Percentiles rank a stretch among this genome's conserved stretches.
Conservation (phyloP, 2,329 filamentous ascomycete genomes). For the Fusarium sp. region DNA sequence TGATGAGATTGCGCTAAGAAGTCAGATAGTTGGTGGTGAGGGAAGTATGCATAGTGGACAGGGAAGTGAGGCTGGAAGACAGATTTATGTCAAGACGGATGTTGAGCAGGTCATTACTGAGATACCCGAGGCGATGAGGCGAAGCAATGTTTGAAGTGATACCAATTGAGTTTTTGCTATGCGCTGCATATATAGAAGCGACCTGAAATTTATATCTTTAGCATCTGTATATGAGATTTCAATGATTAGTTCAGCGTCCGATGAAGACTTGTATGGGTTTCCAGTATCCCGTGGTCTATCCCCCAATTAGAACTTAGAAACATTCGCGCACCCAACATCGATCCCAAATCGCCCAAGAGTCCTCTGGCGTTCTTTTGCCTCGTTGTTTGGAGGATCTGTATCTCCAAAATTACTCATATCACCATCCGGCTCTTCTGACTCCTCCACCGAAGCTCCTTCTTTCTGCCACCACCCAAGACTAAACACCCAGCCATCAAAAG, state of each 20-base stretch:
- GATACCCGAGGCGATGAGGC: background rate
- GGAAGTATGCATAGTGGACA: constrained; percentile 2
- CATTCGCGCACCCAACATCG: background rate
- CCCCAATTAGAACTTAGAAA: background rate
- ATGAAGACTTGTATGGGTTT: background rate
- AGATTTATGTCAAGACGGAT: constrained; percentile 18
- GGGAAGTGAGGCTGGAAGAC: background rate
- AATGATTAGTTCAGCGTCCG: background rate
- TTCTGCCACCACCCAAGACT: background rate
- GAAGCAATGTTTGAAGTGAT: background rate
- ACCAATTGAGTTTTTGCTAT: background rate
- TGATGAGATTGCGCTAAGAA: constrained; percentile 13
- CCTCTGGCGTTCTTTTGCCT: accelerated
- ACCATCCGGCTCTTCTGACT: background rate
- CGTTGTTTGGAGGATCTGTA: accelerated
- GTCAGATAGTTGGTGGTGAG: background rate
- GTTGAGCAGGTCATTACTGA: constrained; percentile 12
- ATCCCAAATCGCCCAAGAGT: background rate
- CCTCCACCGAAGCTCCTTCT: background rate
- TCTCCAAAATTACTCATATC: background rate
- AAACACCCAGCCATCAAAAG: background rate
- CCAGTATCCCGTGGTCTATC: background rate
- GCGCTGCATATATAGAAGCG: background rate
- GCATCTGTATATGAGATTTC: background rate
- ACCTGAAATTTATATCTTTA: background rate